phyloP scores from a whole-genome alignment of 495 filamentous ascomycete species.

The Trichoderma virens region DNA sequence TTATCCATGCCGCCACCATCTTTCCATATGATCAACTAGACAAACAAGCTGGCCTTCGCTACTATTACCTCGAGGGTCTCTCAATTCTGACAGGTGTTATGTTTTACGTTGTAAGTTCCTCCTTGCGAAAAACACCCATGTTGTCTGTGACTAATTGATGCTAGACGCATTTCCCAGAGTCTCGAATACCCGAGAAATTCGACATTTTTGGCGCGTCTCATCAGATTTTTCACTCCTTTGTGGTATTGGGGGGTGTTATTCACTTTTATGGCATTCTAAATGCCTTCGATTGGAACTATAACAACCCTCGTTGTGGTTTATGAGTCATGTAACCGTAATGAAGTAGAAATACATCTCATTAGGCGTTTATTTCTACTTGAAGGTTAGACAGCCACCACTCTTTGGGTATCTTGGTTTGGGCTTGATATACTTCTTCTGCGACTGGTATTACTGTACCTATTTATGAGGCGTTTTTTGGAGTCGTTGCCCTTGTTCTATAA shows the following conservation, averaged over 20 bases:
- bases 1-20: conserved; percentile 15
- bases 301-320: conserved; percentile 12
- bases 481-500: no score
- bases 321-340: no score
- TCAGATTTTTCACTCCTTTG: conserved; percentile 54
- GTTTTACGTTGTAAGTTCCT: conserved; percentile 13
- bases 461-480: no score
- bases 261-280: conserved; percentile 16
- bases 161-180: conserved; percentile 40
- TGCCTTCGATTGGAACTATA: conserved; percentile 19
- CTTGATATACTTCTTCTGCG: no score
- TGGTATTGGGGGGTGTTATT: conserved; percentile 13
- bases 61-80: conserved; percentile 50
- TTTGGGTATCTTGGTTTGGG: no score
- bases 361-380: no score
- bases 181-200: conserved; percentile 45
- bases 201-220: conserved; percentile 60
- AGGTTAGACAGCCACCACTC: no score
- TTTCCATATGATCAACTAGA: conserved; percentile 19
- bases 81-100: conserved; percentile 28
- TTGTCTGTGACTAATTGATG: conserved; percentile 9
- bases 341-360: no score
- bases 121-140: not conserved
- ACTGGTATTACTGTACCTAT: no score
- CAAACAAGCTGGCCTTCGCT: conserved; percentile 18